phyloP scores from a whole-genome alignment of 2,329 filamentous ascomycete genomes.

The Capronia epimyces region DNA sequence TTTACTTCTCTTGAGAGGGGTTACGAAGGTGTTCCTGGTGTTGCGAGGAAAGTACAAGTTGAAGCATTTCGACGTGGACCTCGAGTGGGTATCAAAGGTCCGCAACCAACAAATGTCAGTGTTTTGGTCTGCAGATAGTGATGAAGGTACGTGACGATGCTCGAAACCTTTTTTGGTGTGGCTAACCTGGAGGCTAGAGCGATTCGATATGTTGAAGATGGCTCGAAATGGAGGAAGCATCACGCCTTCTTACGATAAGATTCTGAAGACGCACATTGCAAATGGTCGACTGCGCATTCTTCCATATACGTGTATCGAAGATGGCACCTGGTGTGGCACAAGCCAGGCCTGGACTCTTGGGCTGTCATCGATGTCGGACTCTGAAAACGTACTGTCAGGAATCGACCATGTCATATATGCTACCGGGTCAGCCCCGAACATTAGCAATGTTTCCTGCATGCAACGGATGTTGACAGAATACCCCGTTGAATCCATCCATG shows the following conservation, averaged over 20 bases:
- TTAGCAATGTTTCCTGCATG: conserved; percentile 57
- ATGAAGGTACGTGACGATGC: conserved; percentile 39
- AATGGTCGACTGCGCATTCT: conserved; percentile 51
- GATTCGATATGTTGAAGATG: conserved; percentile 58
- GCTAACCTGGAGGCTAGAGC: too few species aligned
- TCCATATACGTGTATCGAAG: conserved; percentile 57
- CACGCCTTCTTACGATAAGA: conserved; percentile 61
- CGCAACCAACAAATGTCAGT: conserved; percentile 69
- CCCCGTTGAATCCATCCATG: conserved; percentile 58
- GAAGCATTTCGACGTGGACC: conserved; percentile 72
- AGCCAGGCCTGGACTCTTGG: conserved; percentile 43
- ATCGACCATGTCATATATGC: conserved; percentile 70
- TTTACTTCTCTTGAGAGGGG: conserved; percentile 58
- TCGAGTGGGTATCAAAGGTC: conserved; percentile 78
- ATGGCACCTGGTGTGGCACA: conserved; percentile 33
- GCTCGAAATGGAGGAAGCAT: conserved; percentile 73
- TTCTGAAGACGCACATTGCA: conserved; percentile 57
- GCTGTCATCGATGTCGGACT: conserved; percentile 49
- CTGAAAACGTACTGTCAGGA: too few species aligned
- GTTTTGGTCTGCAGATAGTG: conserved; percentile 71
- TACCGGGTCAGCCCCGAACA: conserved; percentile 63
- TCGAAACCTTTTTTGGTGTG: conserved; percentile 31
- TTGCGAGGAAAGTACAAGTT: conserved; percentile 57
- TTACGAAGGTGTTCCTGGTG: conserved; percentile 63
- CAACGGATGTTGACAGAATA: conserved; percentile 54